Conservation (phyloP, 139 green algal genomes). For the Picochlorum sp. region DNA sequence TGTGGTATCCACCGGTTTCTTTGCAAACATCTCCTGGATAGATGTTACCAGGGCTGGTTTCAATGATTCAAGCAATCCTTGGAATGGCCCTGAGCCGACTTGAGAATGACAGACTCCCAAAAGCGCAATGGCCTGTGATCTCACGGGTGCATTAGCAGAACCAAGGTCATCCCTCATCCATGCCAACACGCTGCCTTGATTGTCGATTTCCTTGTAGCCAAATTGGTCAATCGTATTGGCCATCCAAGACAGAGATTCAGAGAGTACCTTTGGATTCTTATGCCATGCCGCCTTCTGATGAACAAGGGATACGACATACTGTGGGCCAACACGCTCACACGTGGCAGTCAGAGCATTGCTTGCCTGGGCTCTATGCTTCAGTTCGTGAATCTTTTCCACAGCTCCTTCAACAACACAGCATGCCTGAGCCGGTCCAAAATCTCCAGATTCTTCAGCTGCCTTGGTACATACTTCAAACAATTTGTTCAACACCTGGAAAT, state of each 20-base stretch:
- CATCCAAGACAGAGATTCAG: constrained; percentile 79
- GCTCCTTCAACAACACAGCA: constrained; percentile 61
- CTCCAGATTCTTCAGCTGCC: constrained; percentile 26
- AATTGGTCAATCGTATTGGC: constrained; percentile 73
- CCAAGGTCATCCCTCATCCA: constrained; percentile 71
- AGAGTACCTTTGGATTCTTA: constrained; percentile 95
- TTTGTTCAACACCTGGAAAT: constrained; percentile 93
- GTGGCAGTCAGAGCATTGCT: constrained; percentile 54
- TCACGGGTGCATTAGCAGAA: constrained; percentile 66
- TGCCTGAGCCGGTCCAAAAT: constrained; percentile 51
- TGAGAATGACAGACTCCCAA: constrained; percentile 45
- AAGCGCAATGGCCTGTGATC: constrained; percentile 63
- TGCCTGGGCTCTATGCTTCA: constrained; percentile 24
- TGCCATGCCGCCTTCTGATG: constrained; percentile 69
- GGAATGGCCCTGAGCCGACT: constrained; percentile 42
- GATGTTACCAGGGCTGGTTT: constrained; percentile 87
- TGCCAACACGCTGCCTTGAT: constrained; percentile 53
- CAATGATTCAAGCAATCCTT: constrained; percentile 57
- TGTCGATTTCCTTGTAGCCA: constrained; percentile 55
- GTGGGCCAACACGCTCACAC: constrained; percentile 72
- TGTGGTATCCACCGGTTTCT: constrained; percentile 50
- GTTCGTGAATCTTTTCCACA: constrained; percentile 50
- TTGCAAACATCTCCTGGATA: constrained; percentile 78
- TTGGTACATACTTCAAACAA: constrained; percentile 70
- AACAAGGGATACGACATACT: constrained; percentile 72